Evolutionary conservation across 2,329 filamentous ascomycete species (phyloP).

Genomic region (Epicoccum nigrum): DNA sequence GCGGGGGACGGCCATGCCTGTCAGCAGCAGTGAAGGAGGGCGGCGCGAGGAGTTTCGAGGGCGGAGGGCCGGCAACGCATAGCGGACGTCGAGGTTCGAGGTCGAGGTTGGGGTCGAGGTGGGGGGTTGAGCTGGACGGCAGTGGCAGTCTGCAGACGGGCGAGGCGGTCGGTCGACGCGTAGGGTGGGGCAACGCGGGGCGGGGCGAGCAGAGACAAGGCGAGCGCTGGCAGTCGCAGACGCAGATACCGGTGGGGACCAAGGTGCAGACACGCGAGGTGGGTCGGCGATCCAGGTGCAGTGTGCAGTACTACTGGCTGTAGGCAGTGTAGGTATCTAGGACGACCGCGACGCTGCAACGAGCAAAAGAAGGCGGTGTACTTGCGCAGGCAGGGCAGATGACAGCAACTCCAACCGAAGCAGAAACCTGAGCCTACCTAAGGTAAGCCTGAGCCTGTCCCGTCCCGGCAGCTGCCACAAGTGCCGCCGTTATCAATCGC

Average conservation of each 20-base stretch:
- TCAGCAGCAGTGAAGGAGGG: conserved; percentile 15
- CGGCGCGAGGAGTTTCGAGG: no score
- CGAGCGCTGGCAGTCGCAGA: not conserved
- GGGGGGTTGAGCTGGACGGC: no score
- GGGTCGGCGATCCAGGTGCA: not conserved
- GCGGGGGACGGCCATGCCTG: conserved; percentile 17
- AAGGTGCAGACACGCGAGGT: not conserved
- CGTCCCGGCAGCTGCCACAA: conserved; percentile 3
- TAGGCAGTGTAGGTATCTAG: no score
- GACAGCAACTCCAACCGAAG: not conserved
- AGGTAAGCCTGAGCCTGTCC: not conserved
- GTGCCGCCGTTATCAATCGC: not conserved
- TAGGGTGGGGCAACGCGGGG: not conserved
- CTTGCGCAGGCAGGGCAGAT: no score
- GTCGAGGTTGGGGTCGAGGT: no score
- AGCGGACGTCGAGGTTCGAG: conserved; percentile 1
- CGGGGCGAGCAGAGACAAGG: not conserved
- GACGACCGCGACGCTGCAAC: not conserved
- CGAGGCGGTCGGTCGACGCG: not conserved
- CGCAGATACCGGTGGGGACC: not conserved
- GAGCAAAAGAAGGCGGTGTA: not conserved
- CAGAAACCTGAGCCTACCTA: no score
- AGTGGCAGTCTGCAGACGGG: not conserved
- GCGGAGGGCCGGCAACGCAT: conserved; percentile 7
- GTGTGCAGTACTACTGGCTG: no score